phyloP scores from a whole-genome alignment of 2,329 filamentous ascomycete genomes.

The Tolypocladium tropicale region DNA sequence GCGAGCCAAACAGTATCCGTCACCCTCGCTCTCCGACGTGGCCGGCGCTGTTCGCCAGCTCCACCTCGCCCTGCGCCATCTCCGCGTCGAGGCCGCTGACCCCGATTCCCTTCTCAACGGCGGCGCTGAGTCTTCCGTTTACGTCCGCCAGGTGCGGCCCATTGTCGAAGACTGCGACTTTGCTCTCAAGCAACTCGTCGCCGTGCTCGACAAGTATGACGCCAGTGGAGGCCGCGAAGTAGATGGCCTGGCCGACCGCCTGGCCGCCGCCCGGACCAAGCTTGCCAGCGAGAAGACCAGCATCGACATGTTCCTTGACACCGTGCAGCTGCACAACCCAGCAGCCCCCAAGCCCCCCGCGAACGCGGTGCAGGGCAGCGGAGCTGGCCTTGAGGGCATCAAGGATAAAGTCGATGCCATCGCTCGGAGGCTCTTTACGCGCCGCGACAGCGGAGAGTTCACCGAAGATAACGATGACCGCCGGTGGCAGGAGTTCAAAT shows the following conservation, averaged over 20 bases:
- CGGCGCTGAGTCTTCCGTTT: slow-evolving; percentile 26
- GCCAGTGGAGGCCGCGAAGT: slow-evolving; percentile 16
- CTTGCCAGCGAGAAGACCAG: slow-evolving; percentile 41
- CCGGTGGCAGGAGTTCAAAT: slow-evolving; percentile 47
- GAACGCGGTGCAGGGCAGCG: slow-evolving; percentile 23
- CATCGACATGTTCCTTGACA: slow-evolving; percentile 47
- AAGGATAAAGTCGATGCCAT: slow-evolving; percentile 51
- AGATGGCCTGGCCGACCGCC: slow-evolving; percentile 23
- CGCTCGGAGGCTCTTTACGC: slow-evolving; percentile 38
- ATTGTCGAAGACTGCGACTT: slow-evolving; percentile 46
- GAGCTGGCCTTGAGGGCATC: slow-evolving; percentile 38
- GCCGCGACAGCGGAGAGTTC: slow-evolving; percentile 26
- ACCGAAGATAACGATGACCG: slow-evolving; percentile 34
- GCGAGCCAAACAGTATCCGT: slow-evolving; percentile 34
- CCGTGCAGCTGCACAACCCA: slow-evolving; percentile 41
- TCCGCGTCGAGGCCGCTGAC: slow-evolving; percentile 47
- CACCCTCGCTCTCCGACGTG: slow-evolving; percentile 39
- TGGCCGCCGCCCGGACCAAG: slow-evolving; percentile 33
- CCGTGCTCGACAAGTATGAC: slow-evolving; percentile 37
- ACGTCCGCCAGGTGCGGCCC: slow-evolving; percentile 37
- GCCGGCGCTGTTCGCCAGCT: slow-evolving; percentile 40
- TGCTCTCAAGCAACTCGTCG: slow-evolving; percentile 43
- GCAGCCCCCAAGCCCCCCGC: slow-evolving; percentile 23
- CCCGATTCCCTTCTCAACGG: slow-evolving; percentile 43
- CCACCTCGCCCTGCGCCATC: slow-evolving; percentile 44